Conservation (phyloP, 2,329 filamentous ascomycete species). For the Apiospora saccharicola region DNA sequence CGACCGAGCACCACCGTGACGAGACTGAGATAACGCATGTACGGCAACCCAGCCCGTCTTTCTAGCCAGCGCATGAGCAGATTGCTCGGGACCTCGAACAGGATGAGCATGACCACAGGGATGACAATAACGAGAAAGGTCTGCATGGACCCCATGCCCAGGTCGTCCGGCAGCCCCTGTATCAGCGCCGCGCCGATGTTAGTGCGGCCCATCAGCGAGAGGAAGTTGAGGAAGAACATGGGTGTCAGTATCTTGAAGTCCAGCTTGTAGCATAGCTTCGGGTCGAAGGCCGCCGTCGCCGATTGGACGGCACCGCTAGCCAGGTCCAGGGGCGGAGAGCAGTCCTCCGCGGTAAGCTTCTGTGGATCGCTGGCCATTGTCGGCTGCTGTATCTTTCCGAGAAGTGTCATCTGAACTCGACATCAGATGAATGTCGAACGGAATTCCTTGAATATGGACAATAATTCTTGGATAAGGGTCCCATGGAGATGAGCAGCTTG, state of each 20-base stretch:
- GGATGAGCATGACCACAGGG: conserved; percentile 28
- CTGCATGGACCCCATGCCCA: conserved; percentile 34
- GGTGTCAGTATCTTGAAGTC: conserved; percentile 26
- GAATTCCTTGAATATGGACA: no score
- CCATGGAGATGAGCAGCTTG: no score
- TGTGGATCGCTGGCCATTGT: no score
- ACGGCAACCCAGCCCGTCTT: conserved; percentile 28
- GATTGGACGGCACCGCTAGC: not conserved
- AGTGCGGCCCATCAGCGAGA: conserved; percentile 38
- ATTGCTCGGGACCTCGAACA: conserved; percentile 36
- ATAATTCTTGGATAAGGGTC: no score
- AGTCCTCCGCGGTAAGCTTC: not conserved
- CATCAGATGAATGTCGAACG: no score
- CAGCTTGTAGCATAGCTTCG: not conserved
- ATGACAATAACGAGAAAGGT: conserved; percentile 35
- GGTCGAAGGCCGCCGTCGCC: not conserved
- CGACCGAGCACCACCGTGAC: conserved; percentile 32
- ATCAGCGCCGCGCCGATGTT: conserved; percentile 38
- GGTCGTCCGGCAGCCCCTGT: conserved; percentile 36
- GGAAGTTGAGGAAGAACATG: conserved; percentile 40
- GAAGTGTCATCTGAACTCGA: no score
- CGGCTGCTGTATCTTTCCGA: no score
- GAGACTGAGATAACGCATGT: conserved; percentile 36
- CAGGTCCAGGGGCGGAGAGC: no score
- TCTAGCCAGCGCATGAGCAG: conserved; percentile 33